These are phyloP conservation scores for Mrakia hoshinonis DNA, from an alignment of 768 basidiomycete species.

Conservation along the genomic window DNA sequence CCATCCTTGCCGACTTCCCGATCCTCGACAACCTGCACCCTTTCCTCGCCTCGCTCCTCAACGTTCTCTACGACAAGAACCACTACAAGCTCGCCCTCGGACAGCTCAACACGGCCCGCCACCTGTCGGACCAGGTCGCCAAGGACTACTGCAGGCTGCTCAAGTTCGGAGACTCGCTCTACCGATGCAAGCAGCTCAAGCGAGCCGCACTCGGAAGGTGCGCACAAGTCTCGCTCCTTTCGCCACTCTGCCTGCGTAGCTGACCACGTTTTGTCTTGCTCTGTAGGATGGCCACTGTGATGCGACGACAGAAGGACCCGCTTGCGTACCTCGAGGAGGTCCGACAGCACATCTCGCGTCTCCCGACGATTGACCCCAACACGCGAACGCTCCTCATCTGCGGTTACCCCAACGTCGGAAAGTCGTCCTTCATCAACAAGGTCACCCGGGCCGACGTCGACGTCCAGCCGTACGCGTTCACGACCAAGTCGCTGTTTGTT, in stretches of 20 bases:
- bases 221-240: constrained; percentile 39
- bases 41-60: constrained; percentile 88
- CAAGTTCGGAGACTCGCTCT: constrained; percentile 95
- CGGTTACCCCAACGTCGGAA: constrained; percentile 98
- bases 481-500: constrained; percentile 95
- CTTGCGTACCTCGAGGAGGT: constrained; percentile 98
- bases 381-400: constrained; percentile 95
- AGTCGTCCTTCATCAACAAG: constrained; percentile 99
- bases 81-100: constrained; percentile 78
- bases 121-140: constrained; percentile 92
- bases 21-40: constrained; percentile 92
- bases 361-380: constrained; percentile 95
- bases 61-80: constrained; percentile 99
- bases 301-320: constrained; percentile 97
- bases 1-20: constrained; percentile 91
- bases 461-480: constrained; percentile 98
- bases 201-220: constrained; percentile 92
- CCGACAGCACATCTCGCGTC: constrained; percentile 95
- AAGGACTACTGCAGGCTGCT: constrained; percentile 92
- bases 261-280: not conserved
- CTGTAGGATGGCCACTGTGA: constrained; percentile 92
- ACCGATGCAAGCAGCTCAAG: constrained; percentile 98
- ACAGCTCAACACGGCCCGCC: constrained; percentile 87
- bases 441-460: constrained; percentile 98
- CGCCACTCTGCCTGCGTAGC: not conserved